phyloP scores from a whole-genome alignment of 23 red algal genomes.

The Gracilariopsis chorda region DNA sequence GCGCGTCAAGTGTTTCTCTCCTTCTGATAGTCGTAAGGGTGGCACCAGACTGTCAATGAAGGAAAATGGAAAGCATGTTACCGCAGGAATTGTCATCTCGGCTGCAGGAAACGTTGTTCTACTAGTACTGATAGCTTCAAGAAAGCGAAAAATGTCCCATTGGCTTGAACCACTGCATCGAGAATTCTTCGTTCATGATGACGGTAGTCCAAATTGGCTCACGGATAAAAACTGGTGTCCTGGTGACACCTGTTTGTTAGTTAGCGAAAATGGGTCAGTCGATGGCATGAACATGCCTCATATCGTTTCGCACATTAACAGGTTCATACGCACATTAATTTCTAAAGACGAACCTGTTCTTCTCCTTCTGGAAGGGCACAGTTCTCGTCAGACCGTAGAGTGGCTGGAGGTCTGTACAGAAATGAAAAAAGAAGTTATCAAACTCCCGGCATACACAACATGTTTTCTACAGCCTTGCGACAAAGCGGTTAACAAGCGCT shows the following conservation, averaged over 20 bases:
- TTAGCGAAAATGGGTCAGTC: neutral
- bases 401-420: neutral
- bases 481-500: neutral
- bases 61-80: constrained; percentile 10
- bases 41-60: neutral
- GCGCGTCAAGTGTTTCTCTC: neutral
- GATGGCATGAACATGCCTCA: neutral
- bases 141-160: neutral
- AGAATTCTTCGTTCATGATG: neutral
- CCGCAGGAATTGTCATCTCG: neutral
- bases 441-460: constrained; percentile 4
- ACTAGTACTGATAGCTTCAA: neutral
- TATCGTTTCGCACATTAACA: neutral
- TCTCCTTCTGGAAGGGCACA: neutral
- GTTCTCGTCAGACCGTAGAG: neutral
- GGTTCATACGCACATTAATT: neutral
- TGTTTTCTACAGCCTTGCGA: constrained; percentile 9
- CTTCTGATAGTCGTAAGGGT: neutral
- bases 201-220: neutral
- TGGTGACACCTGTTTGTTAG: neutral
- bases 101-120: neutral
- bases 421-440: neutral
- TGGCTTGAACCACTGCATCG: neutral
- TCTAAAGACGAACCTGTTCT: neutral
- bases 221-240: neutral